Evolutionary conservation across 805 yeast species (phyloP).

Genomic region (Candida stauntonica): DNA sequence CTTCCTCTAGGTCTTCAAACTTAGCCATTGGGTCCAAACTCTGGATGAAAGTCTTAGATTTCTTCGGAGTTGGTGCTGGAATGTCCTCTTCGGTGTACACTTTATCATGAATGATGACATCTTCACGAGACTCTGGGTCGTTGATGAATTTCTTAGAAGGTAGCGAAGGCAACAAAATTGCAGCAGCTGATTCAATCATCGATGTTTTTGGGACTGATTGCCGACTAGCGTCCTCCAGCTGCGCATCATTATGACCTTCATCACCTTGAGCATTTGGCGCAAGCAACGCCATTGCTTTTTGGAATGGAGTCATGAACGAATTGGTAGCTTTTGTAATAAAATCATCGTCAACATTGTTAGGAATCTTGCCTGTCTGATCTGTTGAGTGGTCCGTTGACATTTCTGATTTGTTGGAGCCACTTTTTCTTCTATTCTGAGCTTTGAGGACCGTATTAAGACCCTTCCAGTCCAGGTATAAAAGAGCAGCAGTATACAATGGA

Average conservation of each 20-base stretch:
- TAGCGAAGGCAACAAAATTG: slow-evolving; percentile 63
- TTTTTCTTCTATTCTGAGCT: slow-evolving; percentile 6
- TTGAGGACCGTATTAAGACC: slow-evolving; percentile 17
- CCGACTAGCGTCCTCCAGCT: slow-evolving; percentile 3
- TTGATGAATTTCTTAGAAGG: slow-evolving; percentile 58
- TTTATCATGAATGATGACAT: slow-evolving; percentile 65
- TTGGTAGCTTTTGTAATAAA: slow-evolving; percentile 22
- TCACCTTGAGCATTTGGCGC: slow-evolving; percentile 29
- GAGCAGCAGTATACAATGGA: slow-evolving; percentile 68
- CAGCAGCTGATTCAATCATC: slow-evolving; percentile 63
- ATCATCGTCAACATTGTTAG: slow-evolving; percentile 15
- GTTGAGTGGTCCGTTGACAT: not conserved
- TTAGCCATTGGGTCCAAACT: slow-evolving; percentile 33
- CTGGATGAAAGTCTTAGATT: slow-evolving; percentile 26
- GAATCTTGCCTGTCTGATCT: slow-evolving; percentile 15
- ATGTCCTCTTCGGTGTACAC: slow-evolving; percentile 50
- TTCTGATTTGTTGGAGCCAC: not conserved
- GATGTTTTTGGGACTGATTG: slow-evolving; percentile 57
- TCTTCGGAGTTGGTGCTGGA: slow-evolving; percentile 29
- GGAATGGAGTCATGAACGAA: slow-evolving; percentile 37
- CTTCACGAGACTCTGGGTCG: slow-evolving; percentile 56
- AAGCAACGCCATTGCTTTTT: slow-evolving; percentile 41
- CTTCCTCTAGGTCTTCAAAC: slow-evolving; percentile 53
- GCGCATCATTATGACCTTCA: slow-evolving; percentile 1
- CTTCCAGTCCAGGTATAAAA: slow-evolving; percentile 57